phyloP scores from a whole-genome alignment of 2,329 filamentous ascomycete genomes.

The Emmonsia crescens region DNA sequence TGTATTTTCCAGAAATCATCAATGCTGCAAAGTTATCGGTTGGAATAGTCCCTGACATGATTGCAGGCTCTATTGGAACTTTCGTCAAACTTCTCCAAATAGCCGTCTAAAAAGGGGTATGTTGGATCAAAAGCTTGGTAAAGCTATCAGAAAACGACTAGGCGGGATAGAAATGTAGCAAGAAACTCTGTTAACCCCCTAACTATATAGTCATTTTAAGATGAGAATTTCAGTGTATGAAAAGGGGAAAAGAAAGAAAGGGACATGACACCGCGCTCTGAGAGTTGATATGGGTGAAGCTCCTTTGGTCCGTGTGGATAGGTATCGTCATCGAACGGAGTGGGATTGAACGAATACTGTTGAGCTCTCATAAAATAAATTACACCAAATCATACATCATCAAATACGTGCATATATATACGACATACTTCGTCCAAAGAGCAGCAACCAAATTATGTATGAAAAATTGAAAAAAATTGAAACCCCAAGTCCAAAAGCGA shows the following conservation, averaged over 20 bases:
- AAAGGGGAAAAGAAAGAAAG: background rate
- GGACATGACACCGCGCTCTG: background rate
- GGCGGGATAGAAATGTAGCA: background rate
- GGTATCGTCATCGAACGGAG: background rate
- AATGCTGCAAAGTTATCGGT: no score
- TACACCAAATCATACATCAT: background rate
- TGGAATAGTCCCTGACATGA: no score
- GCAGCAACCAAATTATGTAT: background rate
- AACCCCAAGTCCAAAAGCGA: background rate
- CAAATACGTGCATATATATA: background rate
- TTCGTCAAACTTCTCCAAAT: background rate
- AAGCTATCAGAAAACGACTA: background rate
- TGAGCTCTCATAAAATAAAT: background rate
- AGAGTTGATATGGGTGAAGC: background rate
- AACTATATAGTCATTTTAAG: background rate
- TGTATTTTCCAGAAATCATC: no score
- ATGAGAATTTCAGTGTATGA: background rate
- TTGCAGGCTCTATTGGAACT: no score
- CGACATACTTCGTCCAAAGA: background rate
- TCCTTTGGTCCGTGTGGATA: background rate
- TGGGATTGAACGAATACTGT: no score
- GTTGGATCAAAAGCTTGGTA: background rate
- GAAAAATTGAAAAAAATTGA: background rate
- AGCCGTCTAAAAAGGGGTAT: background rate
- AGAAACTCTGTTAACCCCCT: background rate